Conservation (phyloP, 2,329 filamentous ascomycete species). For the Claviceps sp. region DNA sequence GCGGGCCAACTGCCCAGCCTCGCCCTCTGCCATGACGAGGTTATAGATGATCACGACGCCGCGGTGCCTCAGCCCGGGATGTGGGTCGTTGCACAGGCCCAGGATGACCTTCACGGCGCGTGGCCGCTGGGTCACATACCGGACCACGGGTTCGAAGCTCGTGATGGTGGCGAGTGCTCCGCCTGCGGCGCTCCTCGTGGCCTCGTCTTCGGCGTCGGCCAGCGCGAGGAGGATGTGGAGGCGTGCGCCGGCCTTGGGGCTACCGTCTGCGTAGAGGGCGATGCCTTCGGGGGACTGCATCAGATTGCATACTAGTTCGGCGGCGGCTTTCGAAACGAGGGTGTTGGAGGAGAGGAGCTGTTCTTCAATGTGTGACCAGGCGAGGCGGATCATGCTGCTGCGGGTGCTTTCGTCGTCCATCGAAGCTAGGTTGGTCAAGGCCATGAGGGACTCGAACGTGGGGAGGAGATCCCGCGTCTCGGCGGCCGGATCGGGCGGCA, state of each 20-base stretch:
- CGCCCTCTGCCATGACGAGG: conserved; percentile 52
- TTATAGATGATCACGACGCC: conserved; percentile 67
- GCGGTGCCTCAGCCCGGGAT: conserved; percentile 54
- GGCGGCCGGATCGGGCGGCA: conserved; percentile 48
- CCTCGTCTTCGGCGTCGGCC: conserved; percentile 69
- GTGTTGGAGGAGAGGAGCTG: conserved; percentile 64
- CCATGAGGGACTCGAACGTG: conserved; percentile 80
- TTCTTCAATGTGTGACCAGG: conserved; percentile 71
- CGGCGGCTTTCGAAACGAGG: conserved; percentile 67
- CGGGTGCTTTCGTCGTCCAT: conserved; percentile 54
- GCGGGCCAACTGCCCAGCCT: conserved; percentile 46
- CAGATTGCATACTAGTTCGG: conserved; percentile 86
- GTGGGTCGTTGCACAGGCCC: conserved; percentile 62
- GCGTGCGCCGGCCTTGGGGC: conserved; percentile 54
- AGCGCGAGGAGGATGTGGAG: conserved; percentile 78
- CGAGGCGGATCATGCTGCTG: conserved; percentile 55
- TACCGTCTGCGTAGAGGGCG: conserved; percentile 54
- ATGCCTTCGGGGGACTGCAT: conserved; percentile 56
- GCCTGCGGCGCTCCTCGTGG: conserved; percentile 70
- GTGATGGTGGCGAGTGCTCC: conserved; percentile 80
- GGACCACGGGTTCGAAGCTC: conserved; percentile 60
- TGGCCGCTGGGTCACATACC: conserved; percentile 55
- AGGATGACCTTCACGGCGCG: conserved; percentile 67
- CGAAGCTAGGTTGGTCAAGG: conserved; percentile 86
- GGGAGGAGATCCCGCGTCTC: conserved; percentile 69